These are phyloP conservation scores for Barbarea vulgaris DNA, from an alignment of 345 rosid species.

Conservation along the genomic window DNA sequence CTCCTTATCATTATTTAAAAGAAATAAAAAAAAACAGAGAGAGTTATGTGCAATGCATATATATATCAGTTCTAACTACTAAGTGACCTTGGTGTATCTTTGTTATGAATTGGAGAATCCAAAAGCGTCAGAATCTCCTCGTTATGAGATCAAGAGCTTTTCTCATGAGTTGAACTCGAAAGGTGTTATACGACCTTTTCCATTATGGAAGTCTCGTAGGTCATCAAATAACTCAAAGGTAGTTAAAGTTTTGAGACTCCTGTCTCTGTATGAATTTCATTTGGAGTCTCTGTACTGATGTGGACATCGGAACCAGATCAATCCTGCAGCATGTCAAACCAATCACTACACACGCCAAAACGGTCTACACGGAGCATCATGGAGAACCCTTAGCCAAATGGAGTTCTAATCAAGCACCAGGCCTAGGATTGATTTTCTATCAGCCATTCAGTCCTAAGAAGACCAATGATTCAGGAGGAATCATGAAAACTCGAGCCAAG, in stretches of 20 bases:
- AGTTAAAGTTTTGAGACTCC: conserved; percentile 18
- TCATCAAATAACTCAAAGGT: conserved; percentile 75
- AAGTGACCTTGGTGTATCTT: conserved; percentile 33
- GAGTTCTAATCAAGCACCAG: too few relatives aligned
- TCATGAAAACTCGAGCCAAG: too few relatives aligned
- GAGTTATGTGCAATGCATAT: background rate
- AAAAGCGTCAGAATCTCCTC: conserved; percentile 88
- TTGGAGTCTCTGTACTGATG: conserved; percentile 15
- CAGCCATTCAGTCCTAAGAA: too few relatives aligned
- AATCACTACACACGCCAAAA: too few relatives aligned
- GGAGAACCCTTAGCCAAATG: too few relatives aligned
- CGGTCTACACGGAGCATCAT: too few relatives aligned
- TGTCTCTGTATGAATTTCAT: background rate
- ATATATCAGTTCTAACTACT: conserved; percentile 3
- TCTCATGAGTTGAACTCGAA: conserved; percentile 93
- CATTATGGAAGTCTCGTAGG: conserved; percentile 81
- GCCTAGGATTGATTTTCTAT: too few relatives aligned
- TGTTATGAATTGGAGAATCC: conserved; percentile 58
- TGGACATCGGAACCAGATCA: too few relatives aligned
- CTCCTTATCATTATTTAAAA: conserved; percentile 1
- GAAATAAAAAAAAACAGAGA: background rate
- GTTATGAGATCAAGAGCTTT: conserved; percentile 89
- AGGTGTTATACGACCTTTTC: conserved; percentile 91
- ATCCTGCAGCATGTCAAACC: too few relatives aligned
- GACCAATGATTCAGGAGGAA: too few relatives aligned